Evolutionary conservation across 225 moss, liverwort and hornwort genomes (phyloP).

Genomic region (Sphagnum contortum): DNA sequence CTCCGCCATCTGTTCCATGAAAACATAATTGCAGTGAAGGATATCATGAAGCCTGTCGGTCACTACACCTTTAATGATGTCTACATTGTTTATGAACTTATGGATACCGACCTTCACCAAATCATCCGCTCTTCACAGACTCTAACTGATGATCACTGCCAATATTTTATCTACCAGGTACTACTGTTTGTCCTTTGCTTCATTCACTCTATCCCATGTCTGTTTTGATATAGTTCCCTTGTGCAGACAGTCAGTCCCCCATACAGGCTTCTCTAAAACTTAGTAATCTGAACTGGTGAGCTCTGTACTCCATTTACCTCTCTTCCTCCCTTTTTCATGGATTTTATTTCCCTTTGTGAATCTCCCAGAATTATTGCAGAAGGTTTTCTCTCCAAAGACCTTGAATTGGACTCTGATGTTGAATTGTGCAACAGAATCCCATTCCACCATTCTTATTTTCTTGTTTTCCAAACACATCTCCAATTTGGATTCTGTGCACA

Average conservation of each 20-base stretch:
- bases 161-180: conserved; percentile 99
- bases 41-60: conserved; percentile 91
- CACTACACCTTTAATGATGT: conserved; percentile 84
- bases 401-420: too few species aligned
- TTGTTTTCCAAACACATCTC: too few species aligned
- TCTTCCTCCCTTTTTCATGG: too few species aligned
- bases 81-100: conserved; percentile 95
- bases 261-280: too few species aligned
- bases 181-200: background rate
- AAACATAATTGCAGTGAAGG: conserved; percentile 93
- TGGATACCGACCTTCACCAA: conserved; percentile 98
- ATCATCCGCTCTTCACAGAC: conserved; percentile 97
- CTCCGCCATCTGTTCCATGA: conserved; percentile 92
- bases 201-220: background rate
- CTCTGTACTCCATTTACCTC: too few species aligned
- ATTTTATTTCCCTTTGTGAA: too few species aligned
- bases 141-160: conserved; percentile 97
- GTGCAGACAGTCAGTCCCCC: background rate
- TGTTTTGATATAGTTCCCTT: background rate
- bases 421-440: too few species aligned
- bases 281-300: too few species aligned
- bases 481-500: too few species aligned
- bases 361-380: too few species aligned
- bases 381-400: too few species aligned
- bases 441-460: too few species aligned